phyloP scores from a whole-genome alignment of 1,284 basidiomycete species.

The Takashimella tepidaria region DNA sequence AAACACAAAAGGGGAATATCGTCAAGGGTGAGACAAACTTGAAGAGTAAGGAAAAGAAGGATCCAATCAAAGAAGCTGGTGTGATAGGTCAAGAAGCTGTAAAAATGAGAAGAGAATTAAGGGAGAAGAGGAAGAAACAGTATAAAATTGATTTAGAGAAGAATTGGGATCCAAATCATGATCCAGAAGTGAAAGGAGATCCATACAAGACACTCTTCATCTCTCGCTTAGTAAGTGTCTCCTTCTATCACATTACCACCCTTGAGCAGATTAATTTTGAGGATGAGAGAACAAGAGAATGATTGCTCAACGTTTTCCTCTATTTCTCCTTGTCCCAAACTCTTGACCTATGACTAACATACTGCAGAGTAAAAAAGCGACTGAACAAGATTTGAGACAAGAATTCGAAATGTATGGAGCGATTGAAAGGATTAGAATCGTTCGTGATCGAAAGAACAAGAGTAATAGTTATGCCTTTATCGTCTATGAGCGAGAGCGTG shows the following conservation, averaged over 20 bases:
- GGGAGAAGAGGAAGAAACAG: slow-evolving; percentile 71
- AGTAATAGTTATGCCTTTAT: slow-evolving; percentile 93
- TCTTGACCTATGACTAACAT: not conserved
- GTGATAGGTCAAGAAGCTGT: slow-evolving; percentile 49
- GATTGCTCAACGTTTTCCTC: too few species aligned
- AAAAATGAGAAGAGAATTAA: slow-evolving; percentile 69
- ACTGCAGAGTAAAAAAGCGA: slow-evolving; percentile 70
- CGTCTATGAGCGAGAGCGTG: slow-evolving; percentile 94
- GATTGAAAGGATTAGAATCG: slow-evolving; percentile 85
- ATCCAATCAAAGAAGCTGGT: slow-evolving; percentile 56
- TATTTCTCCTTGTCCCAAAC: not conserved
- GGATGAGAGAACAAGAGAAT: too few species aligned
- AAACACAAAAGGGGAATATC: slow-evolving; percentile 1
- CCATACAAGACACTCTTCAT: slow-evolving; percentile 99
- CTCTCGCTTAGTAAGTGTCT: slow-evolving; percentile 66
- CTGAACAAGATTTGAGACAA: slow-evolving; percentile 82
- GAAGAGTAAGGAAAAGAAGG: slow-evolving; percentile 49
- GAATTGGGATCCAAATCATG: slow-evolving; percentile 62
- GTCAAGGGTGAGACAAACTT: not conserved
- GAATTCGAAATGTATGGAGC: slow-evolving; percentile 95
- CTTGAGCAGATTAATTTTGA: too few species aligned
- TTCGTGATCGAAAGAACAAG: slow-evolving; percentile 80
- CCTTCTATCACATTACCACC: not conserved
- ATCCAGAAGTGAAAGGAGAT: slow-evolving; percentile 89
- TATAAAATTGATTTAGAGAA: slow-evolving; percentile 77